Base-by-base conservation (phyloP, 257 asterid genomes). In the Solanum infundibuliforme region DNA sequence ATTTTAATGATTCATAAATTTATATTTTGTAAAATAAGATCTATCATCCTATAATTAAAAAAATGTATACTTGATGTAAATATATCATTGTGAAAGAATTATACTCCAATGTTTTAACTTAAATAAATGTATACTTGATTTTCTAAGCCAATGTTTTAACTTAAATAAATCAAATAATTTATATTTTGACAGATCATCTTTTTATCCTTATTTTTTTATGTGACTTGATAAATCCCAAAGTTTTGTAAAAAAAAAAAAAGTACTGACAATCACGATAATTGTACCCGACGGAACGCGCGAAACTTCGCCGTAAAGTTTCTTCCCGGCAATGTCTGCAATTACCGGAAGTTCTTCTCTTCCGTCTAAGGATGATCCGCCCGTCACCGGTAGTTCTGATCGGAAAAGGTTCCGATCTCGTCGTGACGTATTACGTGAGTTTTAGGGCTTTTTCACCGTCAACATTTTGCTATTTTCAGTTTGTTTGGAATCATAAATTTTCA, bases 341-440 rank as follows among this genome's bases (percentile, higher is more conserved):
- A 88, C 83, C 16, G 84, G 89, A 69, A 86, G 91, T 85, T 91
- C 94, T 73, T 88, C 92, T 35, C 23, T 79, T 89, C 91, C 90
- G 46, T 32, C 88, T 72, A 89, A 77, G 86, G 39, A 43, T 81
- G 93, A 6, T 69, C 93, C 89, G 90, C 95, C 96, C 9, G 96
- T 94, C 27, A 85, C 94, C 16, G 95, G 92, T 86, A 91, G 98
- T 95, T 95, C 94, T 89, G 94, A 96, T 86, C 88, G 99, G 41
- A 94, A 94, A 90, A 93, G 89, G 83, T 88, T 79, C 9, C 98
- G 90, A 60, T 91, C 90, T 16, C 87, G 92, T 41, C 86, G 94
- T 38, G 98, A 95, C 87, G 95, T 94, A 86, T 92, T 94, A 43
- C 93, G 98, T 95, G 75, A 89, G 95, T 91, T 83, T 25, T 86